Conservation (phyloP, 768 basidiomycete genomes). For the Phlebiopsis gigantea region DNA sequence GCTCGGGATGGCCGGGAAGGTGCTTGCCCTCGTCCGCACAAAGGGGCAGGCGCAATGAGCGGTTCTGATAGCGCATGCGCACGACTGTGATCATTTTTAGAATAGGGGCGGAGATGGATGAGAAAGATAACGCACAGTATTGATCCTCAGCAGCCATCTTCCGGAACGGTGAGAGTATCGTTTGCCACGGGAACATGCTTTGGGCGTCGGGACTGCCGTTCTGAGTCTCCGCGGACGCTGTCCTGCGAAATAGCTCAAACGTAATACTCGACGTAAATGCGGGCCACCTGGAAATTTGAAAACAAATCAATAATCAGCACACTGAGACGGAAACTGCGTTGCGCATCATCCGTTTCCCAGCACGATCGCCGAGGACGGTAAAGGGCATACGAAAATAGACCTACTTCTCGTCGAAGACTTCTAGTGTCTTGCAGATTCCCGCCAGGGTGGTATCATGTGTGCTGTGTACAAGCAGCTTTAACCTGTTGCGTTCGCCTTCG, state of each 20-base stretch:
- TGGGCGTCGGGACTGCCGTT: conserved; percentile 9
- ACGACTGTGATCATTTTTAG: conserved; percentile 28
- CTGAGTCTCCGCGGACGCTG: background rate
- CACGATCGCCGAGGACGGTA: background rate
- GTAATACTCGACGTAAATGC: conserved; percentile 70
- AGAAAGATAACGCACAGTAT: conserved; percentile 34
- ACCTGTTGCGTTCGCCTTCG: conserved; percentile 38
- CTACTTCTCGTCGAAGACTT: conserved; percentile 68
- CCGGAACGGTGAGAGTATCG: conserved; percentile 35
- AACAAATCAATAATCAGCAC: background rate
- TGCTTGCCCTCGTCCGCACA: conserved; percentile 67
- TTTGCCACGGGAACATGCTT: conserved; percentile 27
- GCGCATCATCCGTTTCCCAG: background rate
- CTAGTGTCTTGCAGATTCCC: conserved; percentile 56
- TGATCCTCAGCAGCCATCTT: conserved; percentile 26
- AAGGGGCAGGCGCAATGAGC: conserved; percentile 52
- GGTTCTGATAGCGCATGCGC: conserved; percentile 76
- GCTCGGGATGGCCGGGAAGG: conserved; percentile 62
- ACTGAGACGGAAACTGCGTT: background rate
- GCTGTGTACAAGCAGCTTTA: conserved; percentile 63
- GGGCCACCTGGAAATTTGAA: conserved; percentile 56
- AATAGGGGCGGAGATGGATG: background rate
- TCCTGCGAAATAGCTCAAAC: conserved; percentile 58
- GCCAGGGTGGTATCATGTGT: conserved; percentile 74
- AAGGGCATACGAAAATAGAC: conserved; percentile 15